These are phyloP conservation scores for Endoconidiophora polonica DNA, from an alignment of 2,329 filamentous ascomycete species.

Conservation along the genomic window DNA sequence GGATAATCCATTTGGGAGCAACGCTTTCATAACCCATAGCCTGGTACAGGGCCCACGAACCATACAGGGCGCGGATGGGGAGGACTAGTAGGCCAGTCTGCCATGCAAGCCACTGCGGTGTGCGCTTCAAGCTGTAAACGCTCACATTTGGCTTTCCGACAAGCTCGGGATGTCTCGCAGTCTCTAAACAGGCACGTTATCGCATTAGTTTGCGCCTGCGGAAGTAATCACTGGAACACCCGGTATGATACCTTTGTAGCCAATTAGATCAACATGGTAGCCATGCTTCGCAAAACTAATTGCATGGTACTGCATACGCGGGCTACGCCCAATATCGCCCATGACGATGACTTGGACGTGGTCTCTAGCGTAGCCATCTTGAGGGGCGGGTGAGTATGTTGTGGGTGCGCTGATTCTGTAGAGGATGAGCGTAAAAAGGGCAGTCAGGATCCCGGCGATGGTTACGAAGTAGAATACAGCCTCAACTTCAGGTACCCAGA, in stretches of 20 bases:
- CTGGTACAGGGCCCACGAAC: slow-evolving; percentile 47
- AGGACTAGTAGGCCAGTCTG: slow-evolving; percentile 11
- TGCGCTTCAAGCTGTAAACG: slow-evolving; percentile 51
- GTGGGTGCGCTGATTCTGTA: slow-evolving; percentile 20
- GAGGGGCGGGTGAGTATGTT: slow-evolving; percentile 21
- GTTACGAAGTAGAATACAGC: slow-evolving; percentile 11
- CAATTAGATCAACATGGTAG: slow-evolving; percentile 66
- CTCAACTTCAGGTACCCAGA: slow-evolving; percentile 10
- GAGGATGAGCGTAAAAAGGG: slow-evolving; percentile 5
- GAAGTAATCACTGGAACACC: not conserved
- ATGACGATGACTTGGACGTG: slow-evolving; percentile 72
- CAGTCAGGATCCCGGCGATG: slow-evolving; percentile 1
- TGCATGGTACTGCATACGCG: slow-evolving; percentile 97
- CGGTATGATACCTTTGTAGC: slow-evolving; percentile 52
- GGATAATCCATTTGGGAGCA: slow-evolving; percentile 70
- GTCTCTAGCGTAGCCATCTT: slow-evolving; percentile 22
- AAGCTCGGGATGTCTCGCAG: slow-evolving; percentile 64
- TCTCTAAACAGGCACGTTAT: slow-evolving; percentile 35
- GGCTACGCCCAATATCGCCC: slow-evolving; percentile 87
- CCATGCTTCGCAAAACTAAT: slow-evolving; percentile 76
- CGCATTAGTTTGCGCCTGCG: too few relatives aligned
- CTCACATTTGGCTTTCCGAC: slow-evolving; percentile 49
- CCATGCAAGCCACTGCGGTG: slow-evolving; percentile 50
- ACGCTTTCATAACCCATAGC: slow-evolving; percentile 57
- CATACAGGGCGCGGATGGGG: slow-evolving; percentile 12